Evolutionary conservation across 257 asterid species (phyloP), one percentile per base, ranked within the genome.

Genomic region (Anisodus tanguticus): DNA sequence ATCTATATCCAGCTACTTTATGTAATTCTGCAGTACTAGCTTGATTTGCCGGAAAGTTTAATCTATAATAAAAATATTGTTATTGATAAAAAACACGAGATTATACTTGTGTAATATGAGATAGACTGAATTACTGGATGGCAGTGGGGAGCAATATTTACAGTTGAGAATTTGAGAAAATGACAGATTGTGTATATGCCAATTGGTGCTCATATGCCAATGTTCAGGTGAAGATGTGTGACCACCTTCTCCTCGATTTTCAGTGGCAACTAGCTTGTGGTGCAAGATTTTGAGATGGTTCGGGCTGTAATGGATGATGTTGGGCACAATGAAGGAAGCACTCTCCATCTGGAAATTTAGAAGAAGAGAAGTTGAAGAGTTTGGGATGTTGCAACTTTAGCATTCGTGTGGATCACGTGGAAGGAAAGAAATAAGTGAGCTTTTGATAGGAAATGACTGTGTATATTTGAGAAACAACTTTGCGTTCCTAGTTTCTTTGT

Each of bases 81-180:
- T 37, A 67, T 37, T 67, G 76, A 41, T 17, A 37, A 67, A 67
- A 57, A 67, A 9, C 45, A 67, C 37, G 76, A 67, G 76, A 37
- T 67, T 67, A 37, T 67, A 37, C 76, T 37, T 37, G 74, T 35
- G 49, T 4, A 19, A 67, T 67, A 67, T 37, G 74, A 67, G 49
- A 67, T 67, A 37, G 22, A 67, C 12, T 67, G 26, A 17, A 58
- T 58, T 67, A 37, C 12, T 37, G 10, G 76, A 8, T 41, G 51
- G 76, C 76, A 13, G 49, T 35, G 76, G 19, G 22, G 22, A 37
- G 51, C 49, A 37, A 67, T 67, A 57, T 37, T 67, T 35, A 12
- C 74, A 37, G 76, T 67, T 15, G 76, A 67, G 76, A 67, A 37
- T 67, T 67, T 67, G 76, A 37, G 76, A 37, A 37, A 37, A 37